Evolutionary conservation across 768 basidiomycete genomes (phyloP).

Genomic region (Leccinum subgranulosum): DNA sequence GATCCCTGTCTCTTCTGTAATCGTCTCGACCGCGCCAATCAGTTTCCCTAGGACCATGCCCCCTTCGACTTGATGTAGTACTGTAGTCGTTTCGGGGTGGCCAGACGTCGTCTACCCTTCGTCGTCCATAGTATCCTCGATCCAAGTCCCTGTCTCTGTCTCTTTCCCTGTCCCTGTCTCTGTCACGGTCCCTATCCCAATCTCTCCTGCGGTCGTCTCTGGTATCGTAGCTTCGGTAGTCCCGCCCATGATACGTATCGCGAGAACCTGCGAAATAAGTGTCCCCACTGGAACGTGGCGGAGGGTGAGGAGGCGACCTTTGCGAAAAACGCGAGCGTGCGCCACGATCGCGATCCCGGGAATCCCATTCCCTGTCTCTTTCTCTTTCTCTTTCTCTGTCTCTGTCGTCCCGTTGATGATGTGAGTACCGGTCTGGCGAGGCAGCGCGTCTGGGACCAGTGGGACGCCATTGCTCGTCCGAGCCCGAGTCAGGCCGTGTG

Average conservation of each 20-base stretch:
- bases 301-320: conserved; percentile 14
- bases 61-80: conserved; percentile 9
- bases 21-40: conserved; percentile 23
- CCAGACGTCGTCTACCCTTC: conserved; percentile 15
- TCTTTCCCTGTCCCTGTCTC: conserved; percentile 18
- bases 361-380: conserved; percentile 16
- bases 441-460: conserved; percentile 12
- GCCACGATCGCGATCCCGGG: conserved; percentile 5
- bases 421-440: conserved; percentile 25
- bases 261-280: conserved; percentile 17
- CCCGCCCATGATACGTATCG: conserved; percentile 17
- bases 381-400: conserved; percentile 24
- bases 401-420: conserved; percentile 23
- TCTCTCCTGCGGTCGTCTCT: conserved; percentile 27
- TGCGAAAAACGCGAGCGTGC: conserved; percentile 15
- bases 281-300: conserved; percentile 11
- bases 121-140: conserved; percentile 17
- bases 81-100: conserved; percentile 15
- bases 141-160: conserved; percentile 16
- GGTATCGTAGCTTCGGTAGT: conserved; percentile 18
- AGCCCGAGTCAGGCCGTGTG: conserved; percentile 14
- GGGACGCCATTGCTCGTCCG: conserved; percentile 24
- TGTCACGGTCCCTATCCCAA: conserved; percentile 20
- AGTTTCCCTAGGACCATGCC: conserved; percentile 11
- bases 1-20: conserved; percentile 19